phyloP scores from a whole-genome alignment of 2,329 filamentous ascomycete species.

The Helminthosporium solani region DNA sequence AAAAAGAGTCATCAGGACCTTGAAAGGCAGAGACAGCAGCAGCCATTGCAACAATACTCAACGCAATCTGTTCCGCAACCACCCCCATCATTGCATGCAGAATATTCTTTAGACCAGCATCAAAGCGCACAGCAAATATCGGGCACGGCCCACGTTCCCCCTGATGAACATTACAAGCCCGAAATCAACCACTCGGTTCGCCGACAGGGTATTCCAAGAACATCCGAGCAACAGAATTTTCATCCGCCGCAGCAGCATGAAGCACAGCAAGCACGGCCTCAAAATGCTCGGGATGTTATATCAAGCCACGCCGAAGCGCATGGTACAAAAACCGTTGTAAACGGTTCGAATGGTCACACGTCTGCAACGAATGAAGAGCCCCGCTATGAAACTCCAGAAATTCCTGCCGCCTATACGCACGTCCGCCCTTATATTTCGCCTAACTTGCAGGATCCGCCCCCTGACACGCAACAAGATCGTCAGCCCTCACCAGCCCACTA shows the following conservation, averaged over 20 bases:
- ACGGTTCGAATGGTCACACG: slow-evolving; percentile 21
- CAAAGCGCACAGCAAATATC: neutral
- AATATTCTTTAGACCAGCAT: neutral
- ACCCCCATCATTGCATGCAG: neutral
- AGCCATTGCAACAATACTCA: neutral
- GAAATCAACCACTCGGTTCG: slow-evolving; percentile 3
- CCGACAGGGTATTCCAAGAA: neutral
- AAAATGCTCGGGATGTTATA: neutral
- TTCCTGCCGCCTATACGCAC: slow-evolving; percentile 38
- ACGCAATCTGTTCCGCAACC: slow-evolving; percentile 2
- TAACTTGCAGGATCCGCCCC: slow-evolving; percentile 12
- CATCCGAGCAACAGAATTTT: slow-evolving; percentile 10
- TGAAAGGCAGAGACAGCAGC: slow-evolving; percentile 5
- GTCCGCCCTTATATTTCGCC: slow-evolving; percentile 36
- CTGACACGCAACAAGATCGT: slow-evolving; percentile 7
- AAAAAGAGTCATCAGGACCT: slow-evolving; percentile 7
- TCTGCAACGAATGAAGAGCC: slow-evolving; percentile 28
- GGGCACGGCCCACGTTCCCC: slow-evolving; percentile 3
- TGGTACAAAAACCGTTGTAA: slow-evolving; percentile 9
- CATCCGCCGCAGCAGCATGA: slow-evolving; percentile 12
- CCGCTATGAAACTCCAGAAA: slow-evolving; percentile 38
- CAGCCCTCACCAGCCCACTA: slow-evolving; percentile 13
- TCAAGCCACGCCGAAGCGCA: slow-evolving; percentile 7
- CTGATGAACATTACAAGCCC: slow-evolving; percentile 6
- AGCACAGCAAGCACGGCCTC: slow-evolving; percentile 10